Evolutionary conservation across 257 asterid species (phyloP), one percentile per base, ranked within the genome.

Genomic region (Salvia miltiorrhiza): DNA sequence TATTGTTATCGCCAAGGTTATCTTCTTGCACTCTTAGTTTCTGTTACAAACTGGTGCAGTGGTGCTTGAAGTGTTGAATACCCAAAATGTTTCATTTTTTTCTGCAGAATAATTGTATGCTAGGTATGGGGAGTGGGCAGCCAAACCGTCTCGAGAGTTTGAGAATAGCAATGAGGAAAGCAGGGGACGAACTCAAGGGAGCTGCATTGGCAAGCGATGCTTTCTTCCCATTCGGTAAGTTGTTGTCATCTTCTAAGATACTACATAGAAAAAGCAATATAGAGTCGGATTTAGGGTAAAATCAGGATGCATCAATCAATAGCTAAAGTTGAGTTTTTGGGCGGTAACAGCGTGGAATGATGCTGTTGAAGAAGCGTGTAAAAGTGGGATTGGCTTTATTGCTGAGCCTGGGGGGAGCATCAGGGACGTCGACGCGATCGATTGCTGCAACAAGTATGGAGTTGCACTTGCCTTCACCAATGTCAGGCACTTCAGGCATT

Each of bases 101-200:
- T 48, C n/a, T 76, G 79, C 77, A 90, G 97, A 80, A 90, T 70
- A 85, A 85, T 67, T 81, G 97, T 71, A 90, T 88, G 96, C 77
- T 90, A 30, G 97, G 98, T 40, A 90, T 93, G 98, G 98, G 98
- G 76, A 90, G 98, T 72, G 98, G 98, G 35, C 98, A 93, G 28
- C 98, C 98, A 1, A 93, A 93, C 75, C 97, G 98, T 26, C 85
- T 73, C 24, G 98, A 93, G 84, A 93, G 98, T 72, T 69, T 88
- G 86, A 87, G 96, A 82, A 90, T 93, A 71, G 98, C 98, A 49
- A 74, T 77, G 82, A 84, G 73, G 77, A 93, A 93, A 81, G 97
- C 97, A 20, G 97, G 98, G 75, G 87, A 85, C 53, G 97, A 93
- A 73, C 84, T 85, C 72, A 90, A 90, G 76, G 97, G 97, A 79